Evolutionary conservation across 78 protist genomes (phyloP), one percentile per base, ranked within the genome.

Genomic region (Dictyostelium brefeldianum): DNA sequence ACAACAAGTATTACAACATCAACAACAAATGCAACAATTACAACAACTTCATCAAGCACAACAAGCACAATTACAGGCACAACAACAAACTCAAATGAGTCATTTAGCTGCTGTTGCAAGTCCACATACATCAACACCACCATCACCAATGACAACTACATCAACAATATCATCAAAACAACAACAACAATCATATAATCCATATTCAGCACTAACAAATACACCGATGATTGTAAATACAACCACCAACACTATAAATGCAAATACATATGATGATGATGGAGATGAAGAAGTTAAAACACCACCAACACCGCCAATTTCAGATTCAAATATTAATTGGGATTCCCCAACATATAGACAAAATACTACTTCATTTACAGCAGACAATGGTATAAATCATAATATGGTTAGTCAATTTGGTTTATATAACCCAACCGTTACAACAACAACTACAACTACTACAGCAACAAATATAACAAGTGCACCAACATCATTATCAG

Each of bases 241-340:
- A 15, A 70, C 3, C 29, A 53, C 6, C 53, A 75, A 75, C 20
- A 51, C 12, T 27, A 54, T 36, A 4, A 73, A 73, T 78, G 65
- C 83, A 54, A 51, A 50, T 20, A 78, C 83, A 59, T 25, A 75
- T 56, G 92, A 74, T 59, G 77, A 75, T 71, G 92, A 51, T 25
- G 92, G 77, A 48, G 27, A 46, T 43, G 93, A 87, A 48, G 14
- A 27, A 5, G 46, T 51, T 48, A 20, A 74, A 20, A 87, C 93
- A 65, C 93, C 93, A 74, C 93, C 93, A 48, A 87, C 93, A 43
- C 93, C 93, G 29, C 71, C 93, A 5, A 25, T 47, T 5, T 36
- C 43, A 36, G 27, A 18, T 12, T 12, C 25, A 43, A 54, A 36
- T 36, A 36, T 48, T 62, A 46, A 53, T 36, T 78, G 83, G 83